Base-by-base conservation (phyloP, 108 stramenopile species). In the Skeletonema marinoi region DNA sequence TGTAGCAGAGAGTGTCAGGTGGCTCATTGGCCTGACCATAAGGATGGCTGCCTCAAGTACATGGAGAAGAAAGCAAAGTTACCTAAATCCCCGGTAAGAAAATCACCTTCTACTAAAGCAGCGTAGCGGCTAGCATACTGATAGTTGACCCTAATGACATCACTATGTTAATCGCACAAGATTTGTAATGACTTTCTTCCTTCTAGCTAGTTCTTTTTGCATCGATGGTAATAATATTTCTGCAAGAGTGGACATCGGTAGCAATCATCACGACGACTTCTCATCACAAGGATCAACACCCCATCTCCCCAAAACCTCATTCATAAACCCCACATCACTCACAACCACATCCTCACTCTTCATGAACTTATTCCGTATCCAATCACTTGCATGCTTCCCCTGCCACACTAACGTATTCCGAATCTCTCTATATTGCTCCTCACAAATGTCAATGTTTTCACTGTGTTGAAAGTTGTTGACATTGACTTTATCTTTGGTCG, bases 371-470 rank as follows among this genome's bases (percentile, higher is more conserved):
- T 69, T 59, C 5, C 60, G 35, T 38, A 86, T 83, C 86, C 86
- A 86, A 38, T 59, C 16, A 32, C 66, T 71, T n/a, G 82, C 71
- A 17, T 58, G 48, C 9, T 32, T 50, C 4, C 74, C 79, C 10
- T 75, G 59, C 29, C 59, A 19, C 7, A 83, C 19, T 12, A 83
- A 58, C 17, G 21, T 12, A 14, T 60, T 33, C 13, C 79, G 62
- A 25, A 86, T 59, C 2, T 29, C 29, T 12, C 7, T 16, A 66
- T 68, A 83, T 29, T 70, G 42, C 12, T 65, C 14, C 16, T 70
- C 21, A 66, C 86, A 86, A 30, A 86, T 80, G 51, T 86, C 70
- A 54, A 86, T 77, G 32, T 83, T 70, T 58, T 86, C 86, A n/a
- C 58, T 41, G 50, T 71, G 66, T 62, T 11, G 17, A 3, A 41